These are phyloP conservation scores for Aspergillus hortae DNA, from an alignment of 2,329 filamentous ascomycete genomes.

Conservation along the genomic window DNA sequence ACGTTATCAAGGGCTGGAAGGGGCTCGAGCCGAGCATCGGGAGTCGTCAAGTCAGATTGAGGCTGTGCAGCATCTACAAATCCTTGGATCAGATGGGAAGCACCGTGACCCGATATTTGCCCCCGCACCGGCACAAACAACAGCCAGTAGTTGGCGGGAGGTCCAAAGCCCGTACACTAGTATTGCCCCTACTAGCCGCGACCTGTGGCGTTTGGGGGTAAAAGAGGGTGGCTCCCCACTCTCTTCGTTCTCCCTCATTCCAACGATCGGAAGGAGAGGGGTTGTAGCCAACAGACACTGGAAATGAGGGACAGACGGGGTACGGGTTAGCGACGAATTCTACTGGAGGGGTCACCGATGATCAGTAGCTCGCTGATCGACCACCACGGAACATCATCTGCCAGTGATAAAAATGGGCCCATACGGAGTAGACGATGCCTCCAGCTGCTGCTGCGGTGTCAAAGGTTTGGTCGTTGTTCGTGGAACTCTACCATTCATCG, in stretches of 20 bases:
- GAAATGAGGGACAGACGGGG: not conserved
- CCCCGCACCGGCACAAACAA: not conserved
- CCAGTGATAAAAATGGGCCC: not conserved
- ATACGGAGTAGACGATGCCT: too few relatives aligned
- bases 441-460: too few relatives aligned
- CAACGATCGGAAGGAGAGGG: not conserved
- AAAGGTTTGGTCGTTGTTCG: too few relatives aligned
- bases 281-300: not conserved
- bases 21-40: not conserved
- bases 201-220: not conserved
- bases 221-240: not conserved
- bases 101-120: slow-evolving; percentile 17
- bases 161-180: not conserved
- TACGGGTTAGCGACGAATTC: not conserved
- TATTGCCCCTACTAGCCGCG: not conserved
- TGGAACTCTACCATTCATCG: too few relatives aligned
- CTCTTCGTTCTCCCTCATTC: not conserved
- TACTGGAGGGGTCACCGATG: not conserved
- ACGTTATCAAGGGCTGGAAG: slow-evolving; percentile 11
- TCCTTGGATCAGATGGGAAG: slow-evolving; percentile 1
- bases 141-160: not conserved
- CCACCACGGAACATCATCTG: not conserved
- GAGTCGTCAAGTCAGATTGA: slow-evolving; percentile 19
- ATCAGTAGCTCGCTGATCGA: not conserved
- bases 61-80: slow-evolving; percentile 26